Percentiles rank a stretch among this genome's conserved stretches.
Evolutionary conservation across 2,329 filamentous ascomycete genomes (phyloP).

Genomic region (Pestalotiopsis sp.): DNA sequence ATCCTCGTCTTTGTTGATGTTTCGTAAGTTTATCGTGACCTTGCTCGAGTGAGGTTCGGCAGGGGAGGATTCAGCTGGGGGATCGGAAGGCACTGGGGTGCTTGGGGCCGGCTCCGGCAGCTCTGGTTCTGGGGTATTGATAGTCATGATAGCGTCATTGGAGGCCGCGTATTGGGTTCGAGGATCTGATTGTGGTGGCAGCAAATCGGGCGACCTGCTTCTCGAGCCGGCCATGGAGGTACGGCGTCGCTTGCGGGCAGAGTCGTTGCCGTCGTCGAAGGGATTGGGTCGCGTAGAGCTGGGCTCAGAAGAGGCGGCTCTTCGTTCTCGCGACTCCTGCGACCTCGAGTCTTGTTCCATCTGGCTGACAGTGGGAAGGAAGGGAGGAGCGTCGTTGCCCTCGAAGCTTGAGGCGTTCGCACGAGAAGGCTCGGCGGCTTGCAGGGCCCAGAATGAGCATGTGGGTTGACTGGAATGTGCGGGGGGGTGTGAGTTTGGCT

Average conservation of each 20-base stretch:
- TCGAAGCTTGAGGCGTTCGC: slow-evolving; percentile 45
- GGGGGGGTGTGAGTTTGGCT: slow-evolving; percentile 5
- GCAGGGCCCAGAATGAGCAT: slow-evolving; percentile 54
- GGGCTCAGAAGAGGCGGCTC: slow-evolving; percentile 61
- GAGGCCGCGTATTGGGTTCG: slow-evolving; percentile 21
- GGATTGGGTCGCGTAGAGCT: slow-evolving; percentile 64
- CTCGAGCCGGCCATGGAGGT: slow-evolving; percentile 58
- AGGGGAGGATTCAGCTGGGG: slow-evolving; percentile 29
- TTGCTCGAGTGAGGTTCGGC: slow-evolving; percentile 52
- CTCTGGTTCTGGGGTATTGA: slow-evolving; percentile 35
- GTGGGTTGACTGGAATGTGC: slow-evolving; percentile 37
- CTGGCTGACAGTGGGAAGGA: slow-evolving; percentile 42
- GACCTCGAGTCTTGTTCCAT: slow-evolving; percentile 54
- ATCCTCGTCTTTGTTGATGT: slow-evolving; percentile 39
- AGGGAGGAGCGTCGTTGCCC: slow-evolving; percentile 44
- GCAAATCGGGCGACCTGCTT: slow-evolving; percentile 50
- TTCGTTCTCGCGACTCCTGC: slow-evolving; percentile 53
- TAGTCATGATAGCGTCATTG: slow-evolving; percentile 39
- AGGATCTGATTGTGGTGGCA: slow-evolving; percentile 25
- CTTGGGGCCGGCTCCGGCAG: slow-evolving; percentile 32
- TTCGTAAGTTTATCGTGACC: slow-evolving; percentile 62
- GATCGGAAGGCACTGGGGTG: slow-evolving; percentile 39
- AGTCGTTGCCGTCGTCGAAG: slow-evolving; percentile 59
- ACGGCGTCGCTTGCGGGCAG: slow-evolving; percentile 62
- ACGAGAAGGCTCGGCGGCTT: slow-evolving; percentile 53